Conservation (phyloP, 2,329 filamentous ascomycete genomes). For the Fusarium fujikuroi region DNA sequence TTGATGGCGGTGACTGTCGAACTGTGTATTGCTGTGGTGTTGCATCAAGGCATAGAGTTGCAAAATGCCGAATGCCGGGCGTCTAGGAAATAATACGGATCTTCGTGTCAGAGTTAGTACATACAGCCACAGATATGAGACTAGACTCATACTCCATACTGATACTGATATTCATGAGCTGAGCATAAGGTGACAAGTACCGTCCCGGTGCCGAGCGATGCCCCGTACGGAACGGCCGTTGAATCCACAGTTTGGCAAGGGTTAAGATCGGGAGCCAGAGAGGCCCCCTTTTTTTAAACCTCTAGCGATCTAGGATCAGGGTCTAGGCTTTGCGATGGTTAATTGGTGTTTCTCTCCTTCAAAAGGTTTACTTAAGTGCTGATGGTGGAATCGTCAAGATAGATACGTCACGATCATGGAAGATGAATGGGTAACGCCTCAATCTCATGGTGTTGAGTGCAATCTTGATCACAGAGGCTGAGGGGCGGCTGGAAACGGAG, state of each 20-base stretch:
- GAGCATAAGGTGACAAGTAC: conserved; percentile 43
- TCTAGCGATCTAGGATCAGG: not conserved
- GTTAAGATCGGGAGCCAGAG: conserved; percentile 14
- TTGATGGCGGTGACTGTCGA: conserved; percentile 16
- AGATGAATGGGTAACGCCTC: not conserved
- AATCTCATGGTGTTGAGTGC: not conserved
- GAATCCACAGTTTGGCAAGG: conserved; percentile 14
- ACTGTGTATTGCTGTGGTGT: not conserved
- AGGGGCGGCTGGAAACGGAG: conserved; percentile 10
- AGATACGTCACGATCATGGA: not conserved
- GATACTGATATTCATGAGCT: conserved; percentile 20
- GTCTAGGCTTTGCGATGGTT: not conserved
- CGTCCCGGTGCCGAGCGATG: conserved; percentile 40
- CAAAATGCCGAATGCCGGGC: conserved; percentile 36
- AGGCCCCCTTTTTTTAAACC: conserved; percentile 15
- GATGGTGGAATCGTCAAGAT: not conserved
- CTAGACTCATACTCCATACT: not conserved
- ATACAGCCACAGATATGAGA: conserved; percentile 9
- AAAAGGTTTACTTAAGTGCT: not conserved
- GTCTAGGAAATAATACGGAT: not conserved
- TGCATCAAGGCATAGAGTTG: not conserved
- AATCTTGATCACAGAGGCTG: not conserved
- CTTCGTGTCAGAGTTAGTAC: not conserved
- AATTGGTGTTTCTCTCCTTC: not conserved
- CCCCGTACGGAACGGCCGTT: conserved; percentile 40